Base-by-base conservation (phyloP, 768 basidiomycete species). In the Panus rudis region DNA sequence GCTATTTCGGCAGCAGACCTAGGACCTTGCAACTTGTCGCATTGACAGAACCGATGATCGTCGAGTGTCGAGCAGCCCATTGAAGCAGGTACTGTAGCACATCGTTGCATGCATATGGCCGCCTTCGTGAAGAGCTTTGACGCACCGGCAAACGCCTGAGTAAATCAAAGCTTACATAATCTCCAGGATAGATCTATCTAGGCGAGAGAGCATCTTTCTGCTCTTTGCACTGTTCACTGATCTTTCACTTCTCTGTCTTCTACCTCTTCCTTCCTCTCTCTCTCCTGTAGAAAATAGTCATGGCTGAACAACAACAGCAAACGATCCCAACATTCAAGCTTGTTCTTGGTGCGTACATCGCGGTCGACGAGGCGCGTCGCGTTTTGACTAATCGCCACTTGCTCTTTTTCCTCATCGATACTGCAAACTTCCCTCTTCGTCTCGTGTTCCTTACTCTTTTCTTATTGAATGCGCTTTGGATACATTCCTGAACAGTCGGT, bases 311-410 rank as follows among this genome's bases (percentile, higher is more conserved):
- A 16, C n/a, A n/a, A n/a, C 50, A 41, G 13, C 23, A 51, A 19
- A 48, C 54, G 24, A 69, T 93, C 54, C 92, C 96, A 27, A 90
- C 92, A 45, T 99, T 98, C 78, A 99, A 99, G 70, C 91, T 99
- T 64, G 94, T 98, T 48, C 89, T 98, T 52, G 93, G 93, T 93
- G 62, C 60, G 86, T 71, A 13, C 46, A 19, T 23, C 20, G 31
- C 22, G 11, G n/a, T n/a, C n/a, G n/a, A n/a, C n/a, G n/a, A n/a
- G n/a, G 2, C 21, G 16, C 40, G 16, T 22, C 40, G 17, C 13
- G 37, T 41, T 40, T 48, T 46, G 46, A 39, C 63, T 60, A 39
- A 52, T 52, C 57, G 58, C 60, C 62, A 51, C 19, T 28, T 31
- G 13, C 24, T 27, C 16, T 52, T 57, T 59, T 58, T 59, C 59